phyloP scores from a whole-genome alignment of 192 early-diverging fungal species.

The Backusella psychrophila region DNA sequence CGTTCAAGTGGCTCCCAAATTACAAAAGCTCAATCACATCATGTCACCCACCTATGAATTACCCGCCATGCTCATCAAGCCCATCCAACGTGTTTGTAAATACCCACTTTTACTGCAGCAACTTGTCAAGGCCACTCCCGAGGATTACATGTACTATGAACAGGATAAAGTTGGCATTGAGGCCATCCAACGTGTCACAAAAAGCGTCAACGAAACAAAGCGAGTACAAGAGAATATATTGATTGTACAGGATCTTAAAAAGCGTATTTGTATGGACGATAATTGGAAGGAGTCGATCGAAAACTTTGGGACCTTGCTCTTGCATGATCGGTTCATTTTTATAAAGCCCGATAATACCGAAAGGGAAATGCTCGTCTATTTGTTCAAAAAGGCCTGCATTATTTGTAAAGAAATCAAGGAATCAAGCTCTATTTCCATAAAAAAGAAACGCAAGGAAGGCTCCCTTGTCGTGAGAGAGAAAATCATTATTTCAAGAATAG shows the following conservation, averaged over 20 bases:
- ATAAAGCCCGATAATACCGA: constrained; percentile 59
- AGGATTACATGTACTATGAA: constrained; percentile 46
- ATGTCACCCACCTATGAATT: constrained; percentile 87
- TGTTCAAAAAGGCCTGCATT: constrained; percentile 93
- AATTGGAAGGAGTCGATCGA: constrained; percentile 76
- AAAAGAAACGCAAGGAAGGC: constrained; percentile 61
- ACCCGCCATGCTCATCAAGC: constrained; percentile 94
- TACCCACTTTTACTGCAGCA: constrained; percentile 92
- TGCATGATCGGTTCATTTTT: constrained; percentile 90
- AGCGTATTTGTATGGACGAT: constrained; percentile 61
- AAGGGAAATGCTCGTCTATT: constrained; percentile 79
- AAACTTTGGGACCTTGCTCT: constrained; percentile 79
- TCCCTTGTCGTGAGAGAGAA: constrained; percentile 16
- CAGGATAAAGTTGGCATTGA: constrained; percentile 71
- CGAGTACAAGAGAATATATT: constrained; percentile 84
- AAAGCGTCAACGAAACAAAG: constrained; percentile 88
- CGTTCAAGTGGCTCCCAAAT: constrained; percentile 55
- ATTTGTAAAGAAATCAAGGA: constrained; percentile 85
- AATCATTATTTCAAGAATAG: constrained; percentile 11
- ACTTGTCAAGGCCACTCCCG: constrained; percentile 63
- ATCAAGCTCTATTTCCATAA: constrained; percentile 32
- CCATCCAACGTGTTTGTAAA: constrained; percentile 96
- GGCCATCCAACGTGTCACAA: constrained; percentile 83
- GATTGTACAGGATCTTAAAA: constrained; percentile 76
- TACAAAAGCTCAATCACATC: constrained; percentile 61